A percentile compares a stretch with the other conserved stretches of the same genome.
Conservation (phyloP, 352 stramenopile genomes). For the Blastocystis sp. region DNA sequence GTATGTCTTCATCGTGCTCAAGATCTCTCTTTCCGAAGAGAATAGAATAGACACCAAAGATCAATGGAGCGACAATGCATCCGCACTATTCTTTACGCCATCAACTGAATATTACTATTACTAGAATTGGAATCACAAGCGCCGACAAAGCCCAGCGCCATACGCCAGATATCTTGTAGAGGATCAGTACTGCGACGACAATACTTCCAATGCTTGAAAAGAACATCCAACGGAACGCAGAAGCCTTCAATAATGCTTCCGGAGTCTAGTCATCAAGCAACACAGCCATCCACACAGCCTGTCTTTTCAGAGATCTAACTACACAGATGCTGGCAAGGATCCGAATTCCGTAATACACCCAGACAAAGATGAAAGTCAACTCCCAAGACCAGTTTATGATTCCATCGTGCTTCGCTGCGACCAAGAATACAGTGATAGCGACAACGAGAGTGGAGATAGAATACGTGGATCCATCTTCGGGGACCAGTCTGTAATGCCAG, state of each 20-base stretch:
- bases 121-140: not conserved
- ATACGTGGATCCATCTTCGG: not conserved
- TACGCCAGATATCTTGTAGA: constrained; percentile 33
- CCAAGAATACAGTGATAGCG: constrained; percentile 3
- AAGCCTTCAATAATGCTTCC: not conserved
- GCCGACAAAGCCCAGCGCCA: not conserved
- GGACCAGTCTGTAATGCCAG: not conserved
- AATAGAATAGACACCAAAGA: not conserved
- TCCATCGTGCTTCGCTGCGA: not conserved
- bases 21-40: not conserved
- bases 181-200: not conserved
- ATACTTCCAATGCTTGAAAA: not conserved
- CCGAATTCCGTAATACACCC: not conserved
- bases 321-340: not conserved
- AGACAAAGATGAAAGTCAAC: not conserved
- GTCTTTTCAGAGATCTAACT: too few relatives aligned
- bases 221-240: not conserved
- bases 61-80: too few relatives aligned
- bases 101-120: not conserved
- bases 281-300: too few relatives aligned
- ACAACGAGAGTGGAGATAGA: not conserved
- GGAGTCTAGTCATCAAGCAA: not conserved
- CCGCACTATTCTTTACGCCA: too few relatives aligned
- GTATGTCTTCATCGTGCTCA: not conserved
- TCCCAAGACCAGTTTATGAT: not conserved